Evolutionary conservation across 306 rosid genomes (phyloP).

Genomic region (Betula pendula): DNA sequence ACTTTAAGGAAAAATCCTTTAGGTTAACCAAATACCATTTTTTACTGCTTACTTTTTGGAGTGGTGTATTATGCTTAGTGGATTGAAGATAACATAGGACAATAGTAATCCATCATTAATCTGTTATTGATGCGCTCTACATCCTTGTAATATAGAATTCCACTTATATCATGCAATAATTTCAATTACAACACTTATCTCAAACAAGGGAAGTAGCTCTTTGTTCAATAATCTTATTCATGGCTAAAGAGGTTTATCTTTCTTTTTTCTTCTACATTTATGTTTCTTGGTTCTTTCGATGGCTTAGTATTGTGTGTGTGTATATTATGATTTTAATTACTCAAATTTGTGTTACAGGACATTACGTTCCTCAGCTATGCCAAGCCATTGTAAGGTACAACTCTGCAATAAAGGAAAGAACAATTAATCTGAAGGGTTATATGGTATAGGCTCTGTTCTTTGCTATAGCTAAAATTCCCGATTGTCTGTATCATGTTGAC

Average conservation of each 20-base stretch:
- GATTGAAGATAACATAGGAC: not conserved
- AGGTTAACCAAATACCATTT: not conserved
- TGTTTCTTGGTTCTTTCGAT: slow-evolving; percentile 6
- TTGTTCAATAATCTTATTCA: not conserved
- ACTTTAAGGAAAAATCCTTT: not conserved
- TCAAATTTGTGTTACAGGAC: slow-evolving; percentile 56
- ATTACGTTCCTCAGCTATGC: slow-evolving; percentile 95
- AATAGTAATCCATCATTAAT: not conserved
- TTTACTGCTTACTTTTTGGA: not conserved
- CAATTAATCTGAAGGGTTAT: slow-evolving; percentile 81
- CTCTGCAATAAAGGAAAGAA: slow-evolving; percentile 33
- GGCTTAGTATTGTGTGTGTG: not conserved
- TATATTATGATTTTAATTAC: slow-evolving; percentile 14
- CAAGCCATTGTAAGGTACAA: slow-evolving; percentile 73
- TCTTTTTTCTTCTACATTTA: not conserved
- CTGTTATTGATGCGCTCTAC: not conserved
- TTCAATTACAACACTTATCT: not conserved
- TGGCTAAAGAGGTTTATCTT: not conserved
- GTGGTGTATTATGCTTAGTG: not conserved
- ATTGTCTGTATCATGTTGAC: slow-evolving; percentile 3
- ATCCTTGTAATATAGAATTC: not conserved
- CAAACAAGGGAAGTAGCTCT: slow-evolving; percentile 2
- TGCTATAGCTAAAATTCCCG: slow-evolving; percentile 4
- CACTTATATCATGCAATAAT: not conserved
- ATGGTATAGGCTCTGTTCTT: slow-evolving; percentile 51